Percentiles rank a stretch among this genome's conserved stretches.
Conservation (phyloP, 805 yeast species). For the Metschnikowia kunwiensis region DNA sequence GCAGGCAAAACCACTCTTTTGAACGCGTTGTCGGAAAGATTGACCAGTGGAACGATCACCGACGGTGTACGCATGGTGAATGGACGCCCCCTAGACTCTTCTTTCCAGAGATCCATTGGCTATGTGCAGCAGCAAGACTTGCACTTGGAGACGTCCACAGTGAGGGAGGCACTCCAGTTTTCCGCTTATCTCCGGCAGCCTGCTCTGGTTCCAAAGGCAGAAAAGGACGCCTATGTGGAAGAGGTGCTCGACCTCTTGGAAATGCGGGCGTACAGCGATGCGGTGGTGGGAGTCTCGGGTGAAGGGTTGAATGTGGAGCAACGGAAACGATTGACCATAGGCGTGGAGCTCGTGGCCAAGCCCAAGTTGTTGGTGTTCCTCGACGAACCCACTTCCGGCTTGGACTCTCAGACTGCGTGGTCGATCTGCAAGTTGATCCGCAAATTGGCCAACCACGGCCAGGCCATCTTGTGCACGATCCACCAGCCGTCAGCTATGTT, state of each 20-base stretch:
- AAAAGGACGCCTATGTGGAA: conserved; percentile 50
- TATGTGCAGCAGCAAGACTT: conserved; percentile 60
- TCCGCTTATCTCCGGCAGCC: conserved; percentile 49
- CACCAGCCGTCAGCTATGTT: conserved; percentile 49
- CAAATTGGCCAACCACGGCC: conserved; percentile 49
- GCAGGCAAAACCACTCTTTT: conserved; percentile 58
- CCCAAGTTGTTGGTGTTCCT: conserved; percentile 50
- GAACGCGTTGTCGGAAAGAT: conserved; percentile 51
- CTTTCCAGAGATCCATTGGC: conserved; percentile 53
- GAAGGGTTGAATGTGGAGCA: conserved; percentile 53
- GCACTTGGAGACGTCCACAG: conserved; percentile 48
- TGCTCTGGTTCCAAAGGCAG: conserved; percentile 33
- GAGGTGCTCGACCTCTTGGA: conserved; percentile 46
- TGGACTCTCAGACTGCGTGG: conserved; percentile 46
- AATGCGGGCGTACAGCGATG: conserved; percentile 53
- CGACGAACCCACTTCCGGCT: conserved; percentile 41
- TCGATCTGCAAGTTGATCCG: conserved; percentile 50
- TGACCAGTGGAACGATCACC: conserved; percentile 52
- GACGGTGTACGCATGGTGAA: conserved; percentile 53
- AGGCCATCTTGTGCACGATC: conserved; percentile 54
- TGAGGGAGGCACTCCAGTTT: conserved; percentile 50
- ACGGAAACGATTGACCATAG: conserved; percentile 50
- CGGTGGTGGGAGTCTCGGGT: conserved; percentile 45
- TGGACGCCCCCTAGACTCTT: conserved; percentile 45
- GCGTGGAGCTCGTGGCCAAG: conserved; percentile 52